Base-by-base conservation (phyloP, 2,329 filamentous ascomycete species). In the Exophiala mesophila region DNA sequence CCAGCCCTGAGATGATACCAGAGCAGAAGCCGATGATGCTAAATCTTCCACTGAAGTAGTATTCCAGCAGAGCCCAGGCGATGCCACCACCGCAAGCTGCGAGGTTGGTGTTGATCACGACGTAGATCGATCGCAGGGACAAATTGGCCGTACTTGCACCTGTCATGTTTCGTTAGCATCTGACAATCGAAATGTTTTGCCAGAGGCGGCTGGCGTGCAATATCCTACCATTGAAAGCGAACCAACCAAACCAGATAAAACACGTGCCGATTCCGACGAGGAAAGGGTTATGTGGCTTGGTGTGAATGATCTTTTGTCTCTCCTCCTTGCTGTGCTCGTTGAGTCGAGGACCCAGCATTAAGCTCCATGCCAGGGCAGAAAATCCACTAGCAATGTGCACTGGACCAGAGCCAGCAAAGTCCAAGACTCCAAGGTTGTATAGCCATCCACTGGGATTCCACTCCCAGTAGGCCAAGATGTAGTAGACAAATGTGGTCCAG, bases 181-280 rank as follows among this genome's bases (percentile, higher is more conserved):
- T n/a, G 24, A 8, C 24, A 8, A 8, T 28, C n/a, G 24, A 24
- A 31, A 15, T 19, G 18, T 29, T 34, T 45, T 38, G 20, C 23
- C 16, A 13, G n/a, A 5, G 29, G 24, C 7, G 24, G n/a, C n/a
- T n/a, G n/a, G n/a, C n/a, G n/a, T n/a, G n/a, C n/a, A n/a, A n/a
- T n/a, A n/a, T n/a, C 49, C 18, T 86, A 39, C 85, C 87, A 57
- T 94, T 95, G 78, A 94, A 95, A 36, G 88, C 88, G 58, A 94
- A 92, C 88, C 88, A 95, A 15, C 50, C 50, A 66, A 65, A 65
- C 60, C 64, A 69, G 23, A 69, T 66, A 17, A 69, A 49, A 0
- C 58, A 55, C 4, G 83, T 86, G 17, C 84, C 83, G 35, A 88
- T 71, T 31, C 85, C 78, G 50, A 87, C 80, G 54, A 85, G 72